These are phyloP conservation scores for Cystoisospora suis DNA, from an alignment of 169 alveolate species.

Conservation along the genomic window DNA sequence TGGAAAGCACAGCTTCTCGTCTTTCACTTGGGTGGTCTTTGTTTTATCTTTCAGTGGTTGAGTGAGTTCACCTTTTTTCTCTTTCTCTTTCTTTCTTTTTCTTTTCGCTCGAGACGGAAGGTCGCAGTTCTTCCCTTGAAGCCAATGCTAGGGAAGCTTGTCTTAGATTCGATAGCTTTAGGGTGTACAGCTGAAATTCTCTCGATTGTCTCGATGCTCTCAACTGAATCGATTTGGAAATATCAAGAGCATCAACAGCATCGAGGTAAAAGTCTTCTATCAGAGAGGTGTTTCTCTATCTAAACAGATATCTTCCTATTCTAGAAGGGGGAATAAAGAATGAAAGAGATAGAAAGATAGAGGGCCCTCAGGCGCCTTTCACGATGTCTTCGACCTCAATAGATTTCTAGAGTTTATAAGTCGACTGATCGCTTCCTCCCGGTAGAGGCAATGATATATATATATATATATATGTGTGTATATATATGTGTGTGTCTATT, in stretches of 20 bases:
- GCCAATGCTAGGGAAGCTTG: slow-evolving; percentile 96
- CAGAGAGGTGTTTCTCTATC: background rate
- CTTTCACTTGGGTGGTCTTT: too few species aligned
- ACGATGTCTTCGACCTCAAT: background rate
- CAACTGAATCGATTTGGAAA: slow-evolving; percentile 94
- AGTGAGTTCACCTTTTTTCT: too few species aligned
- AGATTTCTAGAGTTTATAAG: background rate
- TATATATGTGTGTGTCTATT: background rate
- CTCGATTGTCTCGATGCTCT: slow-evolving; percentile 96
- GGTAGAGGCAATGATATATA: background rate
- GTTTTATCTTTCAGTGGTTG: too few species aligned
- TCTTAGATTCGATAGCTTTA: slow-evolving; percentile 84
- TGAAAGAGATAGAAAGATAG: background rate
- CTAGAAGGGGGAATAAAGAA: background rate
- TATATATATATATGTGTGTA: background rate
- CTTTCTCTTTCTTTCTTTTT: background rate
- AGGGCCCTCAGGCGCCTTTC: background rate
- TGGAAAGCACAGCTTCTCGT: too few species aligned
- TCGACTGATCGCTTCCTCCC: too few species aligned
- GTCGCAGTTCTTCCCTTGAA: slow-evolving; percentile 98
- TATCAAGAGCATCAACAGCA: background rate
- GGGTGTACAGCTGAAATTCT: slow-evolving; percentile 94
- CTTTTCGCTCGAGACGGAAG: slow-evolving; percentile 68
- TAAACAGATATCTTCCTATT: too few species aligned
- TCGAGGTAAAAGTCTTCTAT: background rate